A percentile compares a stretch with the other conserved stretches of the same genome.
Conservation (phyloP, 2,329 filamentous ascomycete genomes). For the Pezizomycotina sp. region DNA sequence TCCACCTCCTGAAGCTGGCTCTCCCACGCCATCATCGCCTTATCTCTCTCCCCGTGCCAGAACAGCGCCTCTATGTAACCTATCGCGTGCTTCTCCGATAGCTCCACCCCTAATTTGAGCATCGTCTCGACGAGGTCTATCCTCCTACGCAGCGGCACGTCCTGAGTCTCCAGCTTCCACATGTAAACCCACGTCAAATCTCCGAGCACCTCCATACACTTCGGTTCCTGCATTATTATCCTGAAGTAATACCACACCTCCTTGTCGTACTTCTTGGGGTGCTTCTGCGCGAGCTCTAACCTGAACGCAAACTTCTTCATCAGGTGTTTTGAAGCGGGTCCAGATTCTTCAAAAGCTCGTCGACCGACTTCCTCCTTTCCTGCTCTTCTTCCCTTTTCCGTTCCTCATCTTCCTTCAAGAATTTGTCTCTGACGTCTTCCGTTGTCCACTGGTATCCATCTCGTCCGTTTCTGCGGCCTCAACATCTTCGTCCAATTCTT, state of each 20-base stretch:
- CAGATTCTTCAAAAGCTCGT: too few species aligned
- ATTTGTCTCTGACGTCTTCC: too few species aligned
- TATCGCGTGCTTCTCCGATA: slow-evolving; percentile 15
- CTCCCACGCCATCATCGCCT: slow-evolving; percentile 11
- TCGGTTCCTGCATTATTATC: slow-evolving; percentile 6
- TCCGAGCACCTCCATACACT: slow-evolving; percentile 11
- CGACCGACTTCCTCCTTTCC: too few species aligned
- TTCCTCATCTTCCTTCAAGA: too few species aligned
- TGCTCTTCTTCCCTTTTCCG: too few species aligned
- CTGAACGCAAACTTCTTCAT: slow-evolving; percentile 18
- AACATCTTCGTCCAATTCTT: slow-evolving; percentile 17
- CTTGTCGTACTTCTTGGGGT: slow-evolving; percentile 9
- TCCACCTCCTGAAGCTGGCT: too few species aligned
- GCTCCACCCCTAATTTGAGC: slow-evolving; percentile 6
- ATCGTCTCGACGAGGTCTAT: slow-evolving; percentile 16
- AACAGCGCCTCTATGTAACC: slow-evolving; percentile 15
- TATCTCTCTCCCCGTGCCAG: slow-evolving; percentile 14
- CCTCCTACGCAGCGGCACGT: slow-evolving; percentile 8
- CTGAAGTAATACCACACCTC: slow-evolving; percentile 9
- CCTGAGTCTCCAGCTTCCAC: slow-evolving; percentile 10
- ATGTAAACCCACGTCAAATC: slow-evolving; percentile 12
- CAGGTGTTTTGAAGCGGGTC: too few species aligned
- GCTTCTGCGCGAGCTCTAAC: slow-evolving; percentile 9
- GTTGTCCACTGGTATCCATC: too few species aligned
- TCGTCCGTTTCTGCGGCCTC: slow-evolving; percentile 14